Base-by-base conservation (phyloP, 2,329 filamentous ascomycete species). In the Fusarium papillatum region DNA sequence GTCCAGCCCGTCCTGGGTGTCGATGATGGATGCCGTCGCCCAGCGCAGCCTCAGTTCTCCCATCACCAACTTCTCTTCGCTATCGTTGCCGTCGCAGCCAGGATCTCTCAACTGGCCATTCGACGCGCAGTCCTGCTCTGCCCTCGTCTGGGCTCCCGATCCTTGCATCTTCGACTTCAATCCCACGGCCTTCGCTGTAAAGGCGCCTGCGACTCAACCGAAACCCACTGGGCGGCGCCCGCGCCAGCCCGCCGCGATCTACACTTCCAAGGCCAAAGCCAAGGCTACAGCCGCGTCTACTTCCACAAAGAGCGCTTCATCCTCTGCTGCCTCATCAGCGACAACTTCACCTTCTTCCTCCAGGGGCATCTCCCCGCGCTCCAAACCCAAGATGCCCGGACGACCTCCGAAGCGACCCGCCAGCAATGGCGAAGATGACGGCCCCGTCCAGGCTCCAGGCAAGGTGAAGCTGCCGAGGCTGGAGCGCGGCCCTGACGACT, bases 381-480 rank as follows among this genome's bases (percentile, higher is more conserved):
- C 65, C 38, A 80, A 76, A 70, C 62, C 64, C 68, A 77, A 72
- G 68, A 79, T 80, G 76, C 69, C 78, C 19, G 76, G 72, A 68
- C 75, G 78, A 55, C 75, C 75, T 38, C 48, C 71, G 5, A 80
- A 80, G 60, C 82, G 70, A 71, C 70, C 69, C 74, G 74, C 72
- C 62, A 71, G 68, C 66, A 74, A 70, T 57, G 73, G 76, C 22
- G 86, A 88, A 69, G 83, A 79, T 64, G 76, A 78, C n/a, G 48
- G 75, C 36, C 72, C 81, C 63, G 79, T 74, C 48, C 76, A 68
- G 29, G 43, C 76, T 46, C 79, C 80, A 31, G 71, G 71, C 69
- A 89, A 88, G 81, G 79, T 84, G 75, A 90, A 90, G 82, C 80
- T 88, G 68, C 85, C 88, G 46, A 84, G 87, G n/a, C 78, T 88